phyloP scores from a whole-genome alignment of 164 flowering plant genomes.

The Annona cherimola region DNA sequence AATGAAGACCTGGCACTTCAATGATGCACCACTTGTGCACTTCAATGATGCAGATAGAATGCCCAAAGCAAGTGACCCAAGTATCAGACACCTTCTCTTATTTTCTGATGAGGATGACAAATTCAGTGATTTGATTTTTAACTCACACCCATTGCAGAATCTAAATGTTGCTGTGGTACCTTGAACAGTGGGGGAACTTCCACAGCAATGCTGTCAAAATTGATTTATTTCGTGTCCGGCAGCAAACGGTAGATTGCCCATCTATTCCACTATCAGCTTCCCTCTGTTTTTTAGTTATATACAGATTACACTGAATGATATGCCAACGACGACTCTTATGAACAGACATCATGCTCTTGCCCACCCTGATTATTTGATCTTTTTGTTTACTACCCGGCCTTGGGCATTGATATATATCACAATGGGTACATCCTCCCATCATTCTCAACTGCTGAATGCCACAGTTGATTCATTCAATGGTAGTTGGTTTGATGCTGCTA shows the following conservation, averaged over 20 bases:
- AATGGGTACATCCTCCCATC: background rate
- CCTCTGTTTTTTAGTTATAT: background rate
- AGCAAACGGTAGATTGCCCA: conserved; percentile 1
- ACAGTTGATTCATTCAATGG: background rate
- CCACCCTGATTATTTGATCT: background rate
- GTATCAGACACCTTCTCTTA: no score
- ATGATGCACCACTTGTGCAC: no score
- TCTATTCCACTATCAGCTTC: conserved; percentile 1
- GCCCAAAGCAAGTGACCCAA: no score
- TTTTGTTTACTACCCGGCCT: background rate
- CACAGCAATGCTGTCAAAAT: background rate
- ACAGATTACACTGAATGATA: conserved; percentile 1
- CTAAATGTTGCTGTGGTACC: background rate
- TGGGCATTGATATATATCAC: background rate
- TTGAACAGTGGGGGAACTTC: background rate
- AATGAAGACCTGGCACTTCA: no score
- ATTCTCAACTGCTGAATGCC: conserved; percentile 3
- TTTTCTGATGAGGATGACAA: no score
- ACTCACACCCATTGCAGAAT: background rate
- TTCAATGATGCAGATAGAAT: no score
- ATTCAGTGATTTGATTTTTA: no score
- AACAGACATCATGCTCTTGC: background rate
- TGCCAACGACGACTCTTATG: background rate
- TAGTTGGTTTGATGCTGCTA: background rate
- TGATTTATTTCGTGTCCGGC: background rate